Evolutionary conservation across 2,329 filamentous ascomycete species (phyloP).

Genomic region (Seiridium unicorne): DNA sequence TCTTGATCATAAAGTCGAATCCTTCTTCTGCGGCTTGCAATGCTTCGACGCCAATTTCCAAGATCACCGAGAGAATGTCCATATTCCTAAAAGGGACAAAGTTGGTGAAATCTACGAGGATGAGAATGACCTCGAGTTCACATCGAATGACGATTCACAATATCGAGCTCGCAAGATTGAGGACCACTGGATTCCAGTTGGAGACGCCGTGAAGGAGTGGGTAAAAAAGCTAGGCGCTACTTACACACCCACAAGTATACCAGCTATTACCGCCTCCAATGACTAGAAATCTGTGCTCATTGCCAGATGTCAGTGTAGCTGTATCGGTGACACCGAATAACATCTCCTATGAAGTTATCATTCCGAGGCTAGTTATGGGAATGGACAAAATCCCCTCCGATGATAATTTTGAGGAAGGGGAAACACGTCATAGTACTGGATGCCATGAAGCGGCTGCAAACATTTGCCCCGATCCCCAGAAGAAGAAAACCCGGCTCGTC

Average conservation of each 20-base stretch:
- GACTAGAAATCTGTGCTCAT: neutral
- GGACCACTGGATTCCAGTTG: conserved; percentile 23
- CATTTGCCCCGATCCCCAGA: too few species aligned
- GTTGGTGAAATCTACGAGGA: conserved; percentile 22
- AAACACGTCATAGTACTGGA: too few species aligned
- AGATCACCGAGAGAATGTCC: conserved; percentile 34
- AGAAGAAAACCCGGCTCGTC: too few species aligned
- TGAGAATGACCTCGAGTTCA: conserved; percentile 21
- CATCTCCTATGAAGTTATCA: too few species aligned
- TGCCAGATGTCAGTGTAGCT: too few species aligned
- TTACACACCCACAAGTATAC: neutral
- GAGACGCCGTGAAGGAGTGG: conserved; percentile 45
- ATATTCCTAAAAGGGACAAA: conserved; percentile 25
- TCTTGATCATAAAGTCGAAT: conserved; percentile 29
- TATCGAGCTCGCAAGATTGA: conserved; percentile 26
- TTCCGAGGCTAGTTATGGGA: too few species aligned
- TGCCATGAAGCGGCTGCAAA: too few species aligned
- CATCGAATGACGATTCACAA: conserved; percentile 18
- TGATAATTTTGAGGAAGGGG: too few species aligned
- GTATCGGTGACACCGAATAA: too few species aligned
- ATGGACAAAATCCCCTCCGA: too few species aligned
- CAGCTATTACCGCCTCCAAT: neutral
- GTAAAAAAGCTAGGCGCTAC: conserved; percentile 36
- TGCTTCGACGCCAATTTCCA: conserved; percentile 42
- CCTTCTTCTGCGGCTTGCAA: conserved; percentile 39